phyloP scores from a whole-genome alignment of 169 alveolate genomes.

The Fabrea salina region DNA sequence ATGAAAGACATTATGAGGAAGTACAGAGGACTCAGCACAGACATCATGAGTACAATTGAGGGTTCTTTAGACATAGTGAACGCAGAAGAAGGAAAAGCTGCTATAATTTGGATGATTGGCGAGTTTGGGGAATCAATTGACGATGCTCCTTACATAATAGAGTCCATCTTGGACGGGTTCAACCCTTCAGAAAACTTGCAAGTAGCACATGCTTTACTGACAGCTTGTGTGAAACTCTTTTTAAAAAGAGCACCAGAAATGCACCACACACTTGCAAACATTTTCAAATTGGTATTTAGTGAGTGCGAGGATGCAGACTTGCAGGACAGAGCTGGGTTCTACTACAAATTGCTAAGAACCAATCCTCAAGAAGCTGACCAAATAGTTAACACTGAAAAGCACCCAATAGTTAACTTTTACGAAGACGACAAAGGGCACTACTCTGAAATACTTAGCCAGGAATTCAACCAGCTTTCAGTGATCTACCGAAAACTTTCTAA shows the following conservation, averaged over 20 bases:
- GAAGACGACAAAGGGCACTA: constrained; percentile 67
- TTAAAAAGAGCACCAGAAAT: constrained; percentile 95
- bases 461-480: constrained; percentile 75
- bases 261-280: constrained; percentile 74
- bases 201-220: constrained; percentile 76
- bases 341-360: constrained; percentile 69
- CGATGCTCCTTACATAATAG: constrained; percentile 81
- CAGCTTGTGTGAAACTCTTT: constrained; percentile 86
- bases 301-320: constrained; percentile 74
- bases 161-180: constrained; percentile 55
- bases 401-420: constrained; percentile 60
- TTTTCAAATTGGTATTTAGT: constrained; percentile 75
- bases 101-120: constrained; percentile 62
- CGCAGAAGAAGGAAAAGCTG: constrained; percentile 69
- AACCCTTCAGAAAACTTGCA: constrained; percentile 38
- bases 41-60: constrained; percentile 48
- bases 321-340: constrained; percentile 79
- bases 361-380: constrained; percentile 65
- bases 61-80: constrained; percentile 39
- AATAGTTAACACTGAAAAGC: constrained; percentile 48
- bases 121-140: constrained; percentile 80
- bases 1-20: constrained; percentile 79
- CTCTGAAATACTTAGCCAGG: constrained; percentile 50
- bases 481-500: constrained; percentile 64
- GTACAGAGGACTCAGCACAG: constrained; percentile 78